Percentiles rank a stretch among this genome's conserved stretches.
phyloP scores from a whole-genome alignment of 805 yeast genomes.

The Ogataea zsoltii region DNA sequence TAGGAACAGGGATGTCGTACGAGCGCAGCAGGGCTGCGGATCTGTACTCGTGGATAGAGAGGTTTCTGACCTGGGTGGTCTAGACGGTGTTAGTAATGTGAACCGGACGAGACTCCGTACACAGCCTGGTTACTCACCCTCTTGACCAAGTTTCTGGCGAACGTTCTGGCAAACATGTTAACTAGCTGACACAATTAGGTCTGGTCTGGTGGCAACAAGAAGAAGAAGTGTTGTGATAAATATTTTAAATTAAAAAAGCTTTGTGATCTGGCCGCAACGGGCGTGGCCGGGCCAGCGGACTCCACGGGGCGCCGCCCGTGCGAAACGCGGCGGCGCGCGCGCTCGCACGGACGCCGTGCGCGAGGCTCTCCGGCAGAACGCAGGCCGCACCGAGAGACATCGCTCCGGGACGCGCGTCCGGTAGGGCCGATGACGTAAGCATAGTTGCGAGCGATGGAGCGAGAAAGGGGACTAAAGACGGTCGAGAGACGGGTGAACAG shows the following conservation, averaged over 20 bases:
- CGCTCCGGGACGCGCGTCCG: constrained; percentile 6
- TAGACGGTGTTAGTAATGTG: constrained; percentile 10
- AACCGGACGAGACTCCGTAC: no score
- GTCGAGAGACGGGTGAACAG: no score
- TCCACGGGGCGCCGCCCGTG: constrained; percentile 5
- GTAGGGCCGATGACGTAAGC: constrained; percentile 6
- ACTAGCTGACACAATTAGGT: neutral
- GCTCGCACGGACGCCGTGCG: neutral
- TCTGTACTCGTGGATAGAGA: constrained; percentile 94
- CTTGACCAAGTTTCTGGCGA: constrained; percentile 20
- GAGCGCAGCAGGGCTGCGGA: constrained; percentile 80
- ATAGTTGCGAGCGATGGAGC: neutral
- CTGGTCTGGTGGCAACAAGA: constrained; percentile 2
- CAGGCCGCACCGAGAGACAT: constrained; percentile 5
- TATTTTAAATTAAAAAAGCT: neutral
- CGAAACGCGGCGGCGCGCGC: constrained; percentile 2
- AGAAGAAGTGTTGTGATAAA: constrained; percentile 8
- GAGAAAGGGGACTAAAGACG: no score
- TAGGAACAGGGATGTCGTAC: constrained; percentile 89
- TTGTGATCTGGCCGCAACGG: constrained; percentile 5
- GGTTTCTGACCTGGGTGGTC: constrained; percentile 51
- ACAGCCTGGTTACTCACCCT: constrained; percentile 21
- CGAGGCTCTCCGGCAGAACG: constrained; percentile 1
- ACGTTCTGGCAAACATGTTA: constrained; percentile 27
- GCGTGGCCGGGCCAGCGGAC: constrained; percentile 2